Conservation (phyloP, 495 filamentous ascomycete genomes). For the Parathielavia appendiculata region DNA sequence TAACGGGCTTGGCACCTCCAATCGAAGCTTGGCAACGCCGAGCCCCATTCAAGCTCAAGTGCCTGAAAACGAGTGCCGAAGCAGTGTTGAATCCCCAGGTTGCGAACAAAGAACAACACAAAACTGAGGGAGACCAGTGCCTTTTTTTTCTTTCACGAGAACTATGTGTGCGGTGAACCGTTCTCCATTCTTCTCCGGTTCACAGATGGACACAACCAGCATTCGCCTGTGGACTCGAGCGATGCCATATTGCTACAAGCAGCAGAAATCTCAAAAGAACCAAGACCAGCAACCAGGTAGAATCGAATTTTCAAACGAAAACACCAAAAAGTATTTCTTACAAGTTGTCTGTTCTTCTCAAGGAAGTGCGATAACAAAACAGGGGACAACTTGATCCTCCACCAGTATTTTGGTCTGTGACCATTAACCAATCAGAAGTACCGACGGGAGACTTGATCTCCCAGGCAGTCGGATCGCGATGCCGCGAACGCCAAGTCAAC, state of each 20-base stretch:
- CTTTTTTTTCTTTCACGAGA: no score
- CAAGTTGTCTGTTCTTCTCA: neutral
- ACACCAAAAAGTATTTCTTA: neutral
- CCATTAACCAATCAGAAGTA: constrained; percentile 16
- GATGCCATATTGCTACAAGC: neutral
- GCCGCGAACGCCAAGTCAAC: constrained; percentile 18
- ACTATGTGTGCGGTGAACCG: no score
- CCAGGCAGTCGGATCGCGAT: constrained; percentile 17
- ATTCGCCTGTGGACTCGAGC: neutral
- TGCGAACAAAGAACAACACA: neutral
- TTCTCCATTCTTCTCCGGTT: neutral
- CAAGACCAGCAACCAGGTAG: neutral
- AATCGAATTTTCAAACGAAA: neutral
- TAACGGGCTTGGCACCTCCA: neutral
- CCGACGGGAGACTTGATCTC: neutral
- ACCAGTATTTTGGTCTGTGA: neutral
- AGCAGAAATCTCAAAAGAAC: neutral
- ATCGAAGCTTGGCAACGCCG: no score
- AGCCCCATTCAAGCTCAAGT: no score
- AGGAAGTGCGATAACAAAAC: neutral
- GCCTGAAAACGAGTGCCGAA: no score
- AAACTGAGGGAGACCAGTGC: neutral
- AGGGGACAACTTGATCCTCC: neutral
- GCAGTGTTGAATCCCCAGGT: neutral
- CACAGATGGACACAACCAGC: neutral